These are phyloP conservation scores for Paxillus involutus DNA, from an alignment of 768 basidiomycete genomes.

Conservation along the genomic window DNA sequence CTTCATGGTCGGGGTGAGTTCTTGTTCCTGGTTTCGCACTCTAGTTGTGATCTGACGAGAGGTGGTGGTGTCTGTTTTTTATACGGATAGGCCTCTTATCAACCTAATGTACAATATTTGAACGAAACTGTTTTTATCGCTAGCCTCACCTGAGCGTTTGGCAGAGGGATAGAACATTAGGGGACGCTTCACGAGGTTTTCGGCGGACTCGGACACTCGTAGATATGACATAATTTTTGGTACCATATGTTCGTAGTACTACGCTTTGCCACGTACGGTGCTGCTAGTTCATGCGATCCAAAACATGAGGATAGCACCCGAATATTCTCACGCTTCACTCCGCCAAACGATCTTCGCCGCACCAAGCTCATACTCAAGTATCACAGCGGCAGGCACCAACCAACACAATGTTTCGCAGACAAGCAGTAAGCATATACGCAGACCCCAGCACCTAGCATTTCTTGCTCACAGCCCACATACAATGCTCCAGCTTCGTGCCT, in stretches of 20 bases:
- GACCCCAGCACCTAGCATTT: not conserved
- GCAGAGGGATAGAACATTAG: not conserved
- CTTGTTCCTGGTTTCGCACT: not conserved
- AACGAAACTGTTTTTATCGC: conserved; percentile 19
- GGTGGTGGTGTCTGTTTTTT: not conserved
- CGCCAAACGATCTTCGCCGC: conserved; percentile 12
- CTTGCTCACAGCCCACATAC: not conserved
- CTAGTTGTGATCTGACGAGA: not conserved
- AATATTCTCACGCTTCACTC: conserved; percentile 19
- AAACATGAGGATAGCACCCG: no score
- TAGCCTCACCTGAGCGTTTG: not conserved
- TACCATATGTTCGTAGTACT: no score
- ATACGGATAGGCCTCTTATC: conserved; percentile 7
- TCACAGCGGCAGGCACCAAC: not conserved
- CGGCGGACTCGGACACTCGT: no score
- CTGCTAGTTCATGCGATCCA: no score
- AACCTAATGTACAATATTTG: conserved; percentile 18
- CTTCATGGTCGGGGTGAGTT: conserved; percentile 41
- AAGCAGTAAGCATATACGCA: conserved; percentile 17
- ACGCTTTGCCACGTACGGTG: no score
- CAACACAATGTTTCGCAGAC: conserved; percentile 23
- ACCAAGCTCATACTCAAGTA: not conserved
- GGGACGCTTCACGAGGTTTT: not conserved
- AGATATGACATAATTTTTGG: no score
- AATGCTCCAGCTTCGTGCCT: conserved; percentile 20